Evolutionary conservation across 805 yeast genomes (phyloP), one percentile per base, ranked within the genome.

Genomic region (Phaffomyces antillensis): DNA sequence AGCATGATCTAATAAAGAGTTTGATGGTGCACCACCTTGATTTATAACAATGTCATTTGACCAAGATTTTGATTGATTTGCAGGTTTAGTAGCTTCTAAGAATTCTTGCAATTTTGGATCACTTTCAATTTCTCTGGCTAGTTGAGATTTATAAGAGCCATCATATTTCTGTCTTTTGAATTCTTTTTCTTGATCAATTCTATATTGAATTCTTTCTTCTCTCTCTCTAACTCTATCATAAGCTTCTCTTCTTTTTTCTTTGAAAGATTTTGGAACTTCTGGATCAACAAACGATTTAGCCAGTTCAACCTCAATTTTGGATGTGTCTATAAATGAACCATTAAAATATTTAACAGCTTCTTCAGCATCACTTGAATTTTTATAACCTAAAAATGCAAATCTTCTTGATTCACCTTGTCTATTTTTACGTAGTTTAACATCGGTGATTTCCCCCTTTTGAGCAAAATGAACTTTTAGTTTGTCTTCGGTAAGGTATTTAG

Each of bases 311-410:
- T 79, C 80, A 17, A 93, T 75, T 53, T 76, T 78, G 2, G 95
- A 73, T 1, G 97, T 89, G 56, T 87, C 93, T 46, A 93, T 79
- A 61, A 79, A 93, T 1, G 95, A 77, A 8, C 76, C 72, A 65
- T 93, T 72, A 63, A 84, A 90, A 63, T 76, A 88, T 40, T 67
- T 71, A 7, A 81, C 91, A 0, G 96, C 96, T 38, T 71, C 75
- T 41, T 73, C 77, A 1, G 99, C 98, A 56, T 86, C 96, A 12
- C 66, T 72, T 17, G 66, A 70, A n/a, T 79, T 71, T 55, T 79
- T 82, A 63, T 76, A 93, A 1, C 99, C 99, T 42, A 93, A 71
- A 56, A 93, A 93, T 7, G 96, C 98, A 71, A 93, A 93, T 54
- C 95, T 73, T 64, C 99, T 78, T 10, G 96, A 85, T 56, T 83